Evolutionary conservation across 2,329 filamentous ascomycete species (phyloP).

Genomic region (Aureobasidium melanogenum): DNA sequence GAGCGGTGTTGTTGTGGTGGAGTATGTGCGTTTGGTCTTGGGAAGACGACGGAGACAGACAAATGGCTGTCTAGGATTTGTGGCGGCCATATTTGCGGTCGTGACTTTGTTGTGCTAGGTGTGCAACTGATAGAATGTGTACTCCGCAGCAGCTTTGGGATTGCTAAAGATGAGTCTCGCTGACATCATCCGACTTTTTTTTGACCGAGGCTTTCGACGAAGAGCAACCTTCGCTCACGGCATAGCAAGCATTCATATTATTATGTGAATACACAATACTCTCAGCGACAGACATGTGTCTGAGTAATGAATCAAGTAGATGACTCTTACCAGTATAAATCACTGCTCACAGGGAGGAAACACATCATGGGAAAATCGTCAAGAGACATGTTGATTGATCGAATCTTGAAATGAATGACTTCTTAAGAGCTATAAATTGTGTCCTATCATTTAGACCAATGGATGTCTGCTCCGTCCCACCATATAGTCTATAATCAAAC

Average conservation of each 20-base stretch:
- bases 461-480: not conserved
- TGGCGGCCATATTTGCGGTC: not conserved
- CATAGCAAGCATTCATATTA: not conserved
- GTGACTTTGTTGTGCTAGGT: not conserved
- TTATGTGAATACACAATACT: too few species aligned
- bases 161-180: not conserved
- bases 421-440: not conserved
- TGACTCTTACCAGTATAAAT: too few species aligned
- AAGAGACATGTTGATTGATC: too few species aligned
- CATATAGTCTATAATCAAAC: not conserved
- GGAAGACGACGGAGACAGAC: conserved; percentile 12
- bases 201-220: not conserved
- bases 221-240: not conserved
- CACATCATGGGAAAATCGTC: too few species aligned
- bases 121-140: not conserved
- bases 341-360: too few species aligned
- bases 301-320: too few species aligned
- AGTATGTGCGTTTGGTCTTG: not conserved
- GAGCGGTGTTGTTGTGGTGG: not conserved
- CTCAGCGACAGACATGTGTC: too few species aligned
- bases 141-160: not conserved
- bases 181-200: conserved; percentile 10
- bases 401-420: not conserved
- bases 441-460: not conserved
- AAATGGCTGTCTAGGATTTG: not conserved